phyloP scores from a whole-genome alignment of 2,329 filamentous ascomycete genomes.

The Hirsutella thompsonii region DNA sequence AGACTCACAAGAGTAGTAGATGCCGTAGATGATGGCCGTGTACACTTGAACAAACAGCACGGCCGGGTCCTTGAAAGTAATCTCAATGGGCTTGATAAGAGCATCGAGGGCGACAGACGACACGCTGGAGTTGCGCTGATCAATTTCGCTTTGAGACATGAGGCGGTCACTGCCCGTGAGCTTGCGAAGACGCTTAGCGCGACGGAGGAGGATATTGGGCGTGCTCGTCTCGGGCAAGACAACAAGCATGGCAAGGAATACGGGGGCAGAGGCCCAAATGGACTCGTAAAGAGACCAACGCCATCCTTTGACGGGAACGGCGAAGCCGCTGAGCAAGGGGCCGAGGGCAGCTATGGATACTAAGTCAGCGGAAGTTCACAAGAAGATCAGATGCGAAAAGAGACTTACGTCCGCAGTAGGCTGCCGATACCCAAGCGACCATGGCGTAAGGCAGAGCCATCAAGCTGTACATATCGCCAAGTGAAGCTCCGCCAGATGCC shows the following conservation, averaged over 20 bases:
- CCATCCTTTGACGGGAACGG: slow-evolving; percentile 44
- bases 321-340: slow-evolving; percentile 47
- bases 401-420: slow-evolving; percentile 30
- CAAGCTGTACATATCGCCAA: slow-evolving; percentile 40
- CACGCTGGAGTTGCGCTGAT: slow-evolving; percentile 39
- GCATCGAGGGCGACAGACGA: slow-evolving; percentile 36
- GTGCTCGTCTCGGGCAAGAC: slow-evolving; percentile 52
- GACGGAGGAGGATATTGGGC: slow-evolving; percentile 46
- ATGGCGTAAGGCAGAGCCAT: slow-evolving; percentile 44
- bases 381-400: too few relatives aligned
- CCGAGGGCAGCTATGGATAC: slow-evolving; percentile 35
- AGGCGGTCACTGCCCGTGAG: slow-evolving; percentile 43
- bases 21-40: slow-evolving; percentile 47
- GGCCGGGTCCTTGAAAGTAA: slow-evolving; percentile 47
- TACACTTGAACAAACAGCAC: slow-evolving; percentile 51
- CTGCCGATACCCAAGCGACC: slow-evolving; percentile 43
- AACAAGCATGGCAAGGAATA: slow-evolving; percentile 48
- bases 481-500: slow-evolving; percentile 41
- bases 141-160: slow-evolving; percentile 51
- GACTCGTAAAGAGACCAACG: slow-evolving; percentile 54
- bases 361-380: background rate
- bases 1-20: slow-evolving; percentile 42
- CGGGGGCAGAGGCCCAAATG: slow-evolving; percentile 44
- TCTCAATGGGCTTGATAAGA: slow-evolving; percentile 47
- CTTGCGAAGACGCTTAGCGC: slow-evolving; percentile 47